Base-by-base conservation (phyloP, 2,329 filamentous ascomycete species). In the Tolypocladium ovalisporum region DNA sequence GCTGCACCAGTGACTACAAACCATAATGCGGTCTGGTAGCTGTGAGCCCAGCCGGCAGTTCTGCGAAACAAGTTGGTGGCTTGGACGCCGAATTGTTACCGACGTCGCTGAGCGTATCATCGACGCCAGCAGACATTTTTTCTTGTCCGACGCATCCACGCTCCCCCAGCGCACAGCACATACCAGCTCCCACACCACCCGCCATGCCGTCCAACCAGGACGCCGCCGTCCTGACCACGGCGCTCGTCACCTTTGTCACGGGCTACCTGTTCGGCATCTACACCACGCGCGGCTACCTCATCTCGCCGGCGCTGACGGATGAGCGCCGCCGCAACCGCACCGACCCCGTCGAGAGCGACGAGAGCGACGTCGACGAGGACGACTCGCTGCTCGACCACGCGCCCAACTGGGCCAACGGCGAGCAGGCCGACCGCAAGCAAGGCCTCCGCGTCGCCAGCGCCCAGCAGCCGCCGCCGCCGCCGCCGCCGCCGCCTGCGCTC, bases 261-360 rank as follows among this genome's bases (percentile, higher is more conserved):
- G 92, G 92, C 65, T 96, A 93, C 74, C 83, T 91, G 40, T 80
- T 96, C 17, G 90, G 89, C 61, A 75, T 96, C 59, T 91, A 91
- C 73, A 79, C 85, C 22, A 81, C 82, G 60, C 79, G 73, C 57
- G 82, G 82, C 57, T 84, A 83, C 73, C 68, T 84, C 52, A 75
- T 84, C 64, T 77, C 81, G n/a, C 78, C 81, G 1, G 69, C 72
- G 59, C 72, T 88, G 63, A 75, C 71, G 63, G 70, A 82, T 68
- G 75, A 86, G 78, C 75, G 85, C 70, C 72, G 75, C 70, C 71
- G 76, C 73, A 78, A 79, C 67, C 72, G 78, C 13, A 67, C 76
- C 52, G 84, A 88, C 65, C 84, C 85, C 1, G 73, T 83, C 59
- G 86, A 88, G 67, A 86, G 83, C 67, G 85, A 87, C 12, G 85